These are phyloP conservation scores for Sphaerobolus stellatus DNA, from an alignment of 1,284 basidiomycete genomes.

Conservation along the genomic window DNA sequence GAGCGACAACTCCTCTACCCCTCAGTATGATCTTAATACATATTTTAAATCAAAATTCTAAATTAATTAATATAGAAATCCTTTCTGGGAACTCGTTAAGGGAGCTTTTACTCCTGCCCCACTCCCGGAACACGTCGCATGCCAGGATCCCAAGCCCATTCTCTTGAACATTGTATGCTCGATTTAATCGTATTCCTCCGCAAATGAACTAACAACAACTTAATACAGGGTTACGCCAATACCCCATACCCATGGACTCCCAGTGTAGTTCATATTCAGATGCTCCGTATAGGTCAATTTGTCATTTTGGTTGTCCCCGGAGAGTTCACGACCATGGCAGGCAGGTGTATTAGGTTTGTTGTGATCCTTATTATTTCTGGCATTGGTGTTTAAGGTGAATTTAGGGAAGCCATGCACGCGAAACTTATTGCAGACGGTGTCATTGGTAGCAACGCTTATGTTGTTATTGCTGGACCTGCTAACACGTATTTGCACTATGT, in stretches of 20 bases:
- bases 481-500: slow-evolving; percentile 81
- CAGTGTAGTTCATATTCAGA: slow-evolving; percentile 74
- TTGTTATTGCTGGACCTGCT: slow-evolving; percentile 76
- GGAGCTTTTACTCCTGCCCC: slow-evolving; percentile 67
- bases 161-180: slow-evolving; percentile 64
- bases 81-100: slow-evolving; percentile 81
- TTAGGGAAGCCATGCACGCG: slow-evolving; percentile 60
- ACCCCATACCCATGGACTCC: slow-evolving; percentile 77
- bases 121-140: slow-evolving; percentile 59
- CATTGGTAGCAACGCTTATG: slow-evolving; percentile 64
- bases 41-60: neutral
- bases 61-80: slow-evolving; percentile 51
- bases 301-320: slow-evolving; percentile 79
- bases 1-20: slow-evolving; percentile 62
- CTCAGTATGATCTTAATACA: slow-evolving; percentile 42
- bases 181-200: too few relatives aligned
- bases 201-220: too few relatives aligned
- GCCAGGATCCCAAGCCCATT: slow-evolving; percentile 81
- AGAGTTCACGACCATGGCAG: slow-evolving; percentile 59
- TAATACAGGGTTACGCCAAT: slow-evolving; percentile 57
- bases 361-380: neutral
- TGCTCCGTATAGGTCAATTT: slow-evolving; percentile 76
- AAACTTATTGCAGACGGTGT: slow-evolving; percentile 62
- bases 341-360: slow-evolving; percentile 42
- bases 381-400: slow-evolving; percentile 1